Base-by-base conservation (phyloP, 2,329 filamentous ascomycete species). In the Xylaria sp. region DNA sequence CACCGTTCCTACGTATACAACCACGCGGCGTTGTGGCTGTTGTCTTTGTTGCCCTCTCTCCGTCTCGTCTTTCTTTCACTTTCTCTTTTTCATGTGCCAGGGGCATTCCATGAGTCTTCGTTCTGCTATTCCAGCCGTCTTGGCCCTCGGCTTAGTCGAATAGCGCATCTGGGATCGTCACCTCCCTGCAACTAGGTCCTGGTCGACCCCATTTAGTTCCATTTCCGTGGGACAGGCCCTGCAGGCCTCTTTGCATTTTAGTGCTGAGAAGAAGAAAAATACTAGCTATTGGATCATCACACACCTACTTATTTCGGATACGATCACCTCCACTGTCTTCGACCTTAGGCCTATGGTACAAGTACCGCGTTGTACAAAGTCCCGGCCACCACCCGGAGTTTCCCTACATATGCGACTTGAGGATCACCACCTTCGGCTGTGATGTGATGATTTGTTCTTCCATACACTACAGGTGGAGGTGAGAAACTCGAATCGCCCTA, bases 291-390 rank as follows among this genome's bases (percentile, higher is more conserved):
- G 55, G 62, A 62, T 64, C 59, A 54, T 59, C 63, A 18, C 52
- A 39, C 54, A 55, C 64, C 63, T 66, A 58, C 67, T 63, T 49
- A 55, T 64, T 67, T 53, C 46, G 63, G 56, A 46, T 56, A 65
- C 63, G 63, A 66, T 67, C 66, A 39, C 57, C 58, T 64, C 56
- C 19, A 37, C 47, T 44, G 50, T 61, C 56, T 49, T 59, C 56
- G 52, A 59, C 60, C 56, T 61, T 53, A 61, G 61, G 52, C 52
- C n/a, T n/a, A n/a, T n/a, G n/a, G 60, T 53, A 57, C 56, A 59
- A 58, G 59, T 64, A 59, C 60, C 54, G 52, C 60, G 61, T 63
- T 50, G 54, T 54, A 66, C 61, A 44, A 58, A 26, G 45, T 16
- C 50, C 57, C 59, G 59, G 59, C 47, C 56, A 57, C 54, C 57